These are phyloP conservation scores for Phylloporus sp. DNA, from an alignment of 768 basidiomycete species.

Conservation along the genomic window DNA sequence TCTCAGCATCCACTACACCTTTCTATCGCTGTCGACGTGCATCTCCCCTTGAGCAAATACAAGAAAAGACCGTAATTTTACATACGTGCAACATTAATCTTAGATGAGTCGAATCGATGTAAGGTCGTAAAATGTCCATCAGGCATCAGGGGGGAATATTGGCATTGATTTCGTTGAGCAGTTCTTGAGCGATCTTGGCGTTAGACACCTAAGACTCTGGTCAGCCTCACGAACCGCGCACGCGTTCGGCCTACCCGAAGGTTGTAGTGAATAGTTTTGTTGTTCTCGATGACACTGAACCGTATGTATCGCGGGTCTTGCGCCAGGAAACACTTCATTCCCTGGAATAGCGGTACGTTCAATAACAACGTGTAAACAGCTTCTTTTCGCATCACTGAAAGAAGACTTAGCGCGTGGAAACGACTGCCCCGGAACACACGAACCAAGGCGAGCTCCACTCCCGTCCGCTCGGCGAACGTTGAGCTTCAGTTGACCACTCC, in stretches of 20 bases:
- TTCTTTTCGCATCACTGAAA: conserved; percentile 78
- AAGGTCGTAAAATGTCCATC: conserved; percentile 21
- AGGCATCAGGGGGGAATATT: conserved; percentile 36
- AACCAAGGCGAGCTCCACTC: conserved; percentile 64
- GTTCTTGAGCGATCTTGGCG: conserved; percentile 65
- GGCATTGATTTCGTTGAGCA: conserved; percentile 50
- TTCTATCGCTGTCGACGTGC: conserved; percentile 21
- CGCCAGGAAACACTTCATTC: conserved; percentile 68
- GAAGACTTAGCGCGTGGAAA: conserved; percentile 7
- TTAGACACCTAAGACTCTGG: conserved; percentile 49
- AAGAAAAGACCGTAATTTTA: conserved; percentile 29
- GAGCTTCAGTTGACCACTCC: conserved; percentile 64
- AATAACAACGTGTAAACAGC: conserved; percentile 71
- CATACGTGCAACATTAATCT: conserved; percentile 31
- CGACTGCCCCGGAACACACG: neutral
- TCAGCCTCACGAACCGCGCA: neutral
- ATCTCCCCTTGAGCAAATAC: conserved; percentile 25
- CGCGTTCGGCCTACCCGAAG: conserved; percentile 49
- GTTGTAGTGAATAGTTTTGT: conserved; percentile 64
- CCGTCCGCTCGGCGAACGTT: conserved; percentile 64
- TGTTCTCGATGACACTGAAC: conserved; percentile 66
- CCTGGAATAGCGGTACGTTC: conserved; percentile 71
- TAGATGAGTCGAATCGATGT: conserved; percentile 27
- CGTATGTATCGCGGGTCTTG: conserved; percentile 78
- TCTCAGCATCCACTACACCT: conserved; percentile 12